Conservation (phyloP, 192 early-diverging fungal genomes). For the Podila verticillata region DNA sequence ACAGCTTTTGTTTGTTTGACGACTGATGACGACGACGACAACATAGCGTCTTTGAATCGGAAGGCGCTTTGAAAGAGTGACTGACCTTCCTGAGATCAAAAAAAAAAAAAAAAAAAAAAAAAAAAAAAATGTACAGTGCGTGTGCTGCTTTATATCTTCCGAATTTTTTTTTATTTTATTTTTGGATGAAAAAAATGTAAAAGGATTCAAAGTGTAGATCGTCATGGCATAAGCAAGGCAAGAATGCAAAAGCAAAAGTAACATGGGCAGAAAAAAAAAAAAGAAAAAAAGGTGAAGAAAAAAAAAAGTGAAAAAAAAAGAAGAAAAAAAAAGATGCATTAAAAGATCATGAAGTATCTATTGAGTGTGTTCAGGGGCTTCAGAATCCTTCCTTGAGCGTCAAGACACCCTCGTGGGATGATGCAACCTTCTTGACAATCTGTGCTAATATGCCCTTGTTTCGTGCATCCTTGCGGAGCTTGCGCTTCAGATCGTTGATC, state of each 20-base stretch:
- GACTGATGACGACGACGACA: too few species aligned
- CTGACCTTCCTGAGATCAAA: too few species aligned
- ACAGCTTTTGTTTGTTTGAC: too few species aligned
- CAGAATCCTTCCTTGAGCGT: slow-evolving; percentile 26
- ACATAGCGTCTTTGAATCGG: too few species aligned
- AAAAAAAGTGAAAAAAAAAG: background rate
- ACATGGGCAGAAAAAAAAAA: background rate
- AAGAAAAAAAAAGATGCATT: background rate
- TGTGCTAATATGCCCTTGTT: slow-evolving; percentile 58
- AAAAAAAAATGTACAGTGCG: too few species aligned
- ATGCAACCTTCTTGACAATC: slow-evolving; percentile 59
- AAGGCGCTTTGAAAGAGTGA: too few species aligned
- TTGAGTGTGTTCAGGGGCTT: background rate
- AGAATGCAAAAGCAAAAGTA: background rate
- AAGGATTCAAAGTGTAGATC: too few species aligned
- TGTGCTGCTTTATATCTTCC: too few species aligned
- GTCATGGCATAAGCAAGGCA: background rate
- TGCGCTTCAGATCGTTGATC: slow-evolving; percentile 66
- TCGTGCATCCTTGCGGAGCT: slow-evolving; percentile 62
- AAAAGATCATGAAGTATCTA: background rate
- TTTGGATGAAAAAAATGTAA: background rate
- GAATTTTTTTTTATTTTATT: too few species aligned
- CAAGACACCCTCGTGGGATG: slow-evolving; percentile 23
- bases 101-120: too few species aligned
- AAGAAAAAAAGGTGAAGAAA: background rate